phyloP scores from a whole-genome alignment of 768 basidiomycete genomes.

The Pisolithus orientalis region DNA sequence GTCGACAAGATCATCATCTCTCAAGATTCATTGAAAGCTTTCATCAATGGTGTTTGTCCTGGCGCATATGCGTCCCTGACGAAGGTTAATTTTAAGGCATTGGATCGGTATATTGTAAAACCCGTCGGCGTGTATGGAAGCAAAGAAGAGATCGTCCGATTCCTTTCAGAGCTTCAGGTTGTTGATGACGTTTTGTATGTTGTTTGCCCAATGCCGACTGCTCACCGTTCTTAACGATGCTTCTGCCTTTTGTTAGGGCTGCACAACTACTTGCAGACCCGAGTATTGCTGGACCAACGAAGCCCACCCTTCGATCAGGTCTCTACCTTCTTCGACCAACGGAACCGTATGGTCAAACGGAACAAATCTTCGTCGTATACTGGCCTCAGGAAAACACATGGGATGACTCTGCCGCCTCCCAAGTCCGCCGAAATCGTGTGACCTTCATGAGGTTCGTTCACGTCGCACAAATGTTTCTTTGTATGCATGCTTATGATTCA shows the following conservation, averaged over 20 bases:
- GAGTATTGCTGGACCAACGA: not conserved
- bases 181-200: slow-evolving; percentile 32
- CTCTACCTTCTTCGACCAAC: slow-evolving; percentile 34
- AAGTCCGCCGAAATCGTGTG: slow-evolving; percentile 41
- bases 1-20: slow-evolving; percentile 54
- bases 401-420: slow-evolving; percentile 38
- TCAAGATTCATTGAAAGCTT: slow-evolving; percentile 37
- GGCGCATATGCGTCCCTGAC: slow-evolving; percentile 46
- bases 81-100: slow-evolving; percentile 42
- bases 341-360: not conserved
- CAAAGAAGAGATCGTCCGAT: slow-evolving; percentile 38
- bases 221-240: not conserved
- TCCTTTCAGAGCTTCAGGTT: slow-evolving; percentile 29
- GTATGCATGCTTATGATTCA: not conserved
- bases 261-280: slow-evolving; percentile 3
- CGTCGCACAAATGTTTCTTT: not conserved
- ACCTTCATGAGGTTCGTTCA: slow-evolving; percentile 49
- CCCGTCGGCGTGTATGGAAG: slow-evolving; percentile 50
- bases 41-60: slow-evolving; percentile 40
- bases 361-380: slow-evolving; percentile 40
- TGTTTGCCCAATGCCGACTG: not conserved
- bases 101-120: slow-evolving; percentile 37
- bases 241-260: not conserved
- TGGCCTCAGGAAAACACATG: slow-evolving; percentile 55
- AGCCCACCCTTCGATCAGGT: slow-evolving; percentile 37